phyloP scores from a whole-genome alignment of 805 yeast genomes.

The Ogataea kodamae region DNA sequence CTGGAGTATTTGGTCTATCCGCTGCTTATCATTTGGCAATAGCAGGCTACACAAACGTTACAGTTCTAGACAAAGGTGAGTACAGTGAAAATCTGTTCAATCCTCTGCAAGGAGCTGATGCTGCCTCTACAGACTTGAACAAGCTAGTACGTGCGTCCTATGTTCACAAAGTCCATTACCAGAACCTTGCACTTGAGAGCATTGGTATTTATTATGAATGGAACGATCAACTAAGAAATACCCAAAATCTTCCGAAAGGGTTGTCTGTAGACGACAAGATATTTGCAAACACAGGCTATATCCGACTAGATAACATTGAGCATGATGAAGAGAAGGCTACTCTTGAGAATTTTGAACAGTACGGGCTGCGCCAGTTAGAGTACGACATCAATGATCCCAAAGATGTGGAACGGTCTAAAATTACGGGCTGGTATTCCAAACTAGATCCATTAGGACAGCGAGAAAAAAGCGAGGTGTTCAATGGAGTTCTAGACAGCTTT shows the following conservation, averaged over 20 bases:
- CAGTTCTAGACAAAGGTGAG: slow-evolving; percentile 34
- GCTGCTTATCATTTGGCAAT: slow-evolving; percentile 38
- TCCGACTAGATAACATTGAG: slow-evolving; percentile 25
- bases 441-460: slow-evolving; percentile 19
- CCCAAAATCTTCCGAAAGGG: slow-evolving; percentile 3
- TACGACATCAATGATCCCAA: slow-evolving; percentile 28
- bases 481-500: slow-evolving; percentile 28
- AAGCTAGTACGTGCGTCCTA: slow-evolving; percentile 34
- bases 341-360: slow-evolving; percentile 18
- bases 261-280: slow-evolving; percentile 4
- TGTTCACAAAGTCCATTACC: slow-evolving; percentile 31
- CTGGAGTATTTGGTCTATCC: slow-evolving; percentile 51
- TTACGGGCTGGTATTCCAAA: slow-evolving; percentile 27
- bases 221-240: slow-evolving; percentile 7
- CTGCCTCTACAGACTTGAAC: slow-evolving; percentile 36
- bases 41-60: slow-evolving; percentile 32
- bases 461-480: slow-evolving; percentile 10
- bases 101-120: slow-evolving; percentile 33
- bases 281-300: slow-evolving; percentile 16
- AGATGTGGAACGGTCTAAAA: slow-evolving; percentile 31
- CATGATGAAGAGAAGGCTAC: slow-evolving; percentile 21
- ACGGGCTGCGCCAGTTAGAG: slow-evolving; percentile 27
- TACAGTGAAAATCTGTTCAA: slow-evolving; percentile 22
- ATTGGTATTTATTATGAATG: slow-evolving; percentile 9
- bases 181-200: slow-evolving; percentile 20